Evolutionary conservation across 1,284 basidiomycete species (phyloP).

Genomic region (Takashimella koratensis): DNA sequence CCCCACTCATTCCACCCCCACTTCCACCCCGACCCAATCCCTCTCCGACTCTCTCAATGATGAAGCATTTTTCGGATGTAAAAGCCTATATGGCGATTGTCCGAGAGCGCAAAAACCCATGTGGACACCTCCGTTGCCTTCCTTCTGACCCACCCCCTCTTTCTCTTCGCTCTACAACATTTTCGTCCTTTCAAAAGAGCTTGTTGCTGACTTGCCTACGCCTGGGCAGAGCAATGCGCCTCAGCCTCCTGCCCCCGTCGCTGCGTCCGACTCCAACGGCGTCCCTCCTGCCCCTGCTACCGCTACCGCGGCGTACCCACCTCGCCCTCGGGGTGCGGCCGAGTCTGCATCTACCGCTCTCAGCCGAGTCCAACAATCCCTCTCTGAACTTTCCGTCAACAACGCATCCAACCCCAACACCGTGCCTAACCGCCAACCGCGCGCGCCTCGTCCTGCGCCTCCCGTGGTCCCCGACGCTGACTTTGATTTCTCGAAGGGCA

Average conservation of each 20-base stretch:
- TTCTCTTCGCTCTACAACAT: too few relatives aligned
- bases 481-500: slow-evolving; percentile 43
- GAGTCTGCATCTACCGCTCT: slow-evolving; percentile 34
- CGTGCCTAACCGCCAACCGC: slow-evolving; percentile 8
- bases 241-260: background rate
- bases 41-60: slow-evolving; percentile 24
- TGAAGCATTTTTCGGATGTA: slow-evolving; percentile 46
- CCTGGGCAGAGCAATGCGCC: slow-evolving; percentile 9
- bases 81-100: slow-evolving; percentile 34
- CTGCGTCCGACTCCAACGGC: background rate
- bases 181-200: too few relatives aligned
- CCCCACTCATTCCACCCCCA: too few relatives aligned
- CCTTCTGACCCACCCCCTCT: slow-evolving; percentile 35
- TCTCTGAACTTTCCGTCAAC: slow-evolving; percentile 31
- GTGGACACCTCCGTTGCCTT: slow-evolving; percentile 50
- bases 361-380: slow-evolving; percentile 40
- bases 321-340: slow-evolving; percentile 4
- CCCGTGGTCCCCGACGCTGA: slow-evolving; percentile 42
- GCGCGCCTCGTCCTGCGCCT: slow-evolving; percentile 18
- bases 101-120: slow-evolving; percentile 48
- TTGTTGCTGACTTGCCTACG: too few relatives aligned
- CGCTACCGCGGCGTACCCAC: background rate
- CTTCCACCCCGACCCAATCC: too few relatives aligned
- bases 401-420: slow-evolving; percentile 2
- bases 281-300: slow-evolving; percentile 5